phyloP scores from a whole-genome alignment of 2,329 filamentous ascomycete genomes.

The Akanthomyces muscarius region DNA sequence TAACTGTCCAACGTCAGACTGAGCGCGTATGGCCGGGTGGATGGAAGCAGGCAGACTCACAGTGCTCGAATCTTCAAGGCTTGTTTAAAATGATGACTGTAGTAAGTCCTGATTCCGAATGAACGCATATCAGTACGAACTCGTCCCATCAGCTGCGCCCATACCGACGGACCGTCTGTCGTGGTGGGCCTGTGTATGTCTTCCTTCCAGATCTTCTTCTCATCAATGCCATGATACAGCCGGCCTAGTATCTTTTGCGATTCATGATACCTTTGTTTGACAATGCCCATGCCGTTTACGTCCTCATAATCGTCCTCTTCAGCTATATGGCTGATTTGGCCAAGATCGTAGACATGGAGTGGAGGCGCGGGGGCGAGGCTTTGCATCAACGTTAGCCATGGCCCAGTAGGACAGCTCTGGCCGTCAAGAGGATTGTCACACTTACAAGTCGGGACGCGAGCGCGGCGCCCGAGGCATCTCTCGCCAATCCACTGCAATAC shows the following conservation, averaged over 20 bases:
- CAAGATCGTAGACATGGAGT: conserved; percentile 40
- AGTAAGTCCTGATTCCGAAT: conserved; percentile 28
- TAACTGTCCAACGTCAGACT: conserved; percentile 36
- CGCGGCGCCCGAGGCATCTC: conserved; percentile 38
- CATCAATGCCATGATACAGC: conserved; percentile 70
- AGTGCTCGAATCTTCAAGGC: conserved; percentile 43
- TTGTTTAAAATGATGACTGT: conserved; percentile 31
- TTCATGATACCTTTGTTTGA: conserved; percentile 55
- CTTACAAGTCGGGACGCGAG: conserved; percentile 54
- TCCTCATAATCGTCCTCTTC: conserved; percentile 28
- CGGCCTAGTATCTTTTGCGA: conserved; percentile 66
- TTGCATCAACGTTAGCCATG: neutral
- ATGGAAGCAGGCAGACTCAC: conserved; percentile 37
- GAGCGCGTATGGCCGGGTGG: conserved; percentile 34
- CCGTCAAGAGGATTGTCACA: conserved; percentile 13
- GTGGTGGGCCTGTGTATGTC: conserved; percentile 37
- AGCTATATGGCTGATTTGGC: conserved; percentile 35
- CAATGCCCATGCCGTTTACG: conserved; percentile 39
- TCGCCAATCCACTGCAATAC: conserved; percentile 51
- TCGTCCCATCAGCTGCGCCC: conserved; percentile 37
- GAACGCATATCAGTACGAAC: conserved; percentile 23
- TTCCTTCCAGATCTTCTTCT: conserved; percentile 59
- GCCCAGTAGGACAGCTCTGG: neutral
- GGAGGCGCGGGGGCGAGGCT: conserved; percentile 39
- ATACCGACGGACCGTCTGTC: conserved; percentile 35